phyloP scores from a whole-genome alignment of 2,329 filamentous ascomycete species.

The Colletotrichum scovillei region DNA sequence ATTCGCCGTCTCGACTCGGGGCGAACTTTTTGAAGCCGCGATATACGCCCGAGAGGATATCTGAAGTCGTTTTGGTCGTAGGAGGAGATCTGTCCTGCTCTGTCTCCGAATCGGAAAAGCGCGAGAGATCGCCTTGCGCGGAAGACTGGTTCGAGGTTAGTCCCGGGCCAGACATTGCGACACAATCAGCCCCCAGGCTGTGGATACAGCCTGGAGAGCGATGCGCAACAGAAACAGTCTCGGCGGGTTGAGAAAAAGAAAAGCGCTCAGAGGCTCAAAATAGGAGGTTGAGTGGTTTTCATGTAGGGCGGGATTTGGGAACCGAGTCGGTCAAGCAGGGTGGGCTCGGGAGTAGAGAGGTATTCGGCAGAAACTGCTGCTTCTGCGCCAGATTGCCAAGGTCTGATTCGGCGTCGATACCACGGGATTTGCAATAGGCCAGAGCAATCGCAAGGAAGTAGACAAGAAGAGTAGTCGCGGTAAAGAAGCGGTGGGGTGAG shows the following conservation, averaged over 20 bases:
- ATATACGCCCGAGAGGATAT: slow-evolving; percentile 63
- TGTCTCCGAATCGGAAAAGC: slow-evolving; percentile 57
- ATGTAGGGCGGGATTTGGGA: slow-evolving; percentile 14
- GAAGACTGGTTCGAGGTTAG: slow-evolving; percentile 46
- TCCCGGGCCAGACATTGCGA: slow-evolving; percentile 39
- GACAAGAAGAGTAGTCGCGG: not conserved
- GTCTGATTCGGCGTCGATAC: not conserved
- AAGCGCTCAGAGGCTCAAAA: not conserved
- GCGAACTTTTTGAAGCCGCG: slow-evolving; percentile 62
- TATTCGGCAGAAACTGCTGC: not conserved
- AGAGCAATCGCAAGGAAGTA: not conserved
- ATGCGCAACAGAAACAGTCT: slow-evolving; percentile 6
- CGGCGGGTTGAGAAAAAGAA: not conserved
- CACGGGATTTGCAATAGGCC: not conserved
- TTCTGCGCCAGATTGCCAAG: not conserved
- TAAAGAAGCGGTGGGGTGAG: not conserved
- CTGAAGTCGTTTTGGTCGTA: slow-evolving; percentile 52
- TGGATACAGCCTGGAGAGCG: slow-evolving; percentile 7
- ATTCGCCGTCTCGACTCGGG: slow-evolving; percentile 54
- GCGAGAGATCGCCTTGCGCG: slow-evolving; percentile 49
- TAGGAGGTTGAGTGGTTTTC: slow-evolving; percentile 10
- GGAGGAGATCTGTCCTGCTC: slow-evolving; percentile 46
- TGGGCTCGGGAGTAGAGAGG: not conserved
- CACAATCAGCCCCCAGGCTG: slow-evolving; percentile 21
- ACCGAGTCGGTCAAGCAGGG: not conserved